Conservation (phyloP, 164 flowering plant genomes). For the Aristolochia fimbriata region DNA sequence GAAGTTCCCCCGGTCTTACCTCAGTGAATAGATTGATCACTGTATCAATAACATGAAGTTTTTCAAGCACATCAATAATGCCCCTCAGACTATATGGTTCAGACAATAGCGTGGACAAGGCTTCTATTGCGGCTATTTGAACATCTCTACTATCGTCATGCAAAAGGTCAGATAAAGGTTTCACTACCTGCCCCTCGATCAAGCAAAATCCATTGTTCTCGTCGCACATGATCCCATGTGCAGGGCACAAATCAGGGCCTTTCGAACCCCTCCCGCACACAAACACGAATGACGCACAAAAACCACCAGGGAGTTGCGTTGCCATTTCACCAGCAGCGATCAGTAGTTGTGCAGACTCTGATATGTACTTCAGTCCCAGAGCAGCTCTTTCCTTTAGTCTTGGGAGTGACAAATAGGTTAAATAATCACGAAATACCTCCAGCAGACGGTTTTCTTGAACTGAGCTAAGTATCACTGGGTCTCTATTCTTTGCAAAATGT, state of each 20-base stretch:
- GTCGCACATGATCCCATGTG: slow-evolving; percentile 35
- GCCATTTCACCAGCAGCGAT: slow-evolving; percentile 15
- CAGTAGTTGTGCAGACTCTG: slow-evolving; percentile 25
- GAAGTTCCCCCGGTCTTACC: slow-evolving; percentile 40
- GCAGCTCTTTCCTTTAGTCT: slow-evolving; percentile 38
- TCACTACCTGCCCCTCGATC: slow-evolving; percentile 33
- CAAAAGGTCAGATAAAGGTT: slow-evolving; percentile 37
- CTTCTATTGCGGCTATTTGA: slow-evolving; percentile 39
- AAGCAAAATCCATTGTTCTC: slow-evolving; percentile 36
- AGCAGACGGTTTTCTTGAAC: slow-evolving; percentile 30
- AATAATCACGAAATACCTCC: slow-evolving; percentile 28
- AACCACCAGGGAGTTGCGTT: slow-evolving; percentile 26
- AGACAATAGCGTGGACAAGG: slow-evolving; percentile 36
- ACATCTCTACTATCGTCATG: slow-evolving; percentile 30
- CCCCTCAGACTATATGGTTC: slow-evolving; percentile 20
- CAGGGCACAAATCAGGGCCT: slow-evolving; percentile 26
- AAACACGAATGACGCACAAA: slow-evolving; percentile 25
- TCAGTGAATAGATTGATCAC: slow-evolving; percentile 31
- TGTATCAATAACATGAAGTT: slow-evolving; percentile 19
- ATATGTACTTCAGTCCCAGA: slow-evolving; percentile 42
- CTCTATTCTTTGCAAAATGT: slow-evolving; percentile 30
- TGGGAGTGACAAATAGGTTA: slow-evolving; percentile 22
- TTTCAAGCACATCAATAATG: slow-evolving; percentile 35
- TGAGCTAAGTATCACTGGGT: slow-evolving; percentile 19
- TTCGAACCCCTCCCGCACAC: slow-evolving; percentile 28